phyloP scores from a whole-genome alignment of 768 basidiomycete genomes.

The Phanerodontia chrysosporium region DNA sequence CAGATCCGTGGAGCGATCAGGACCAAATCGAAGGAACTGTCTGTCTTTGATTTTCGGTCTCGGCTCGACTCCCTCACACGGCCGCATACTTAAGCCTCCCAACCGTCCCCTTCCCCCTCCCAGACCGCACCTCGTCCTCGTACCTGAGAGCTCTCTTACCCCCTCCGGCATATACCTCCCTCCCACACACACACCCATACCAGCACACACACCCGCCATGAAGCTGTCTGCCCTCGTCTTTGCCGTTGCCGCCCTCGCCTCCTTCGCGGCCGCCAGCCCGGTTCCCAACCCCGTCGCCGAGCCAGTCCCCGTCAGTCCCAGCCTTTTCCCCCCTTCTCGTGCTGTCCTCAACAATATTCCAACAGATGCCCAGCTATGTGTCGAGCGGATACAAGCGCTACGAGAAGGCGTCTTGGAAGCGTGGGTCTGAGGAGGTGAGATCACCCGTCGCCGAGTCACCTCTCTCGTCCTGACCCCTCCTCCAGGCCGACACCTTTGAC shows the following conservation, averaged over 20 bases:
- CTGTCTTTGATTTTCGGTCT: conserved; percentile 4
- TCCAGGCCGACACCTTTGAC: no score
- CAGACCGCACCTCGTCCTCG: background rate
- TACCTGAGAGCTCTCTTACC: background rate
- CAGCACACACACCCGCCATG: no score
- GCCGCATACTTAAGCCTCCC: background rate
- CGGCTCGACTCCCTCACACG: background rate
- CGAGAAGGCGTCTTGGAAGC: background rate
- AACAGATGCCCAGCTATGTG: no score
- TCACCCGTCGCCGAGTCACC: no score
- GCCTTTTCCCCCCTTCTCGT: background rate
- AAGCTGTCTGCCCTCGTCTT: conserved; percentile 17
- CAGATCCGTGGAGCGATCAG: background rate
- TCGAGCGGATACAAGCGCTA: no score
- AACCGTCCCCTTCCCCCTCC: background rate
- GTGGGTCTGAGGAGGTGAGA: background rate
- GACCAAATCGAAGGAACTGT: background rate
- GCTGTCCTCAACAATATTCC: no score
- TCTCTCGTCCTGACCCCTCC: no score
- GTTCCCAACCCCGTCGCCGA: conserved; percentile 13
- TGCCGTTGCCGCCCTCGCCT: conserved; percentile 19
- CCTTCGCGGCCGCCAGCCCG: conserved; percentile 20
- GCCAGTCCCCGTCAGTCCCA: background rate
- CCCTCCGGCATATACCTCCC: background rate
- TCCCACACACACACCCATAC: background rate